Conservation (phyloP, 495 filamentous ascomycete species). For the Neurospora sp. region DNA sequence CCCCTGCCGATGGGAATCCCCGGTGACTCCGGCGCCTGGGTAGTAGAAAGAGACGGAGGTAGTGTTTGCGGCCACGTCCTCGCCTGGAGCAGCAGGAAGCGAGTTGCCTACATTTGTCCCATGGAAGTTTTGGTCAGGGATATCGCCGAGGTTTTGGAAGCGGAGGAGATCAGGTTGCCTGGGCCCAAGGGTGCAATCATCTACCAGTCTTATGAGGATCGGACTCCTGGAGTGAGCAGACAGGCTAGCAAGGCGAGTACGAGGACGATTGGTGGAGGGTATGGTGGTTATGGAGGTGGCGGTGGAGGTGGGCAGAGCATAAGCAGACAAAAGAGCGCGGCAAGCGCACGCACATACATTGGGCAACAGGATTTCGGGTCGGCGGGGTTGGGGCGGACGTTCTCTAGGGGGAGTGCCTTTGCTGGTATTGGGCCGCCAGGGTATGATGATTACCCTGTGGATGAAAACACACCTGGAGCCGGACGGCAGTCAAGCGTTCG, state of each 20-base stretch:
- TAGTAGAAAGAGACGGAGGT: slow-evolving; percentile 72
- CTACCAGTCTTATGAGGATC: neutral
- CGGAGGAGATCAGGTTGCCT: slow-evolving; percentile 42
- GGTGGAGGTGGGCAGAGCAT: neutral
- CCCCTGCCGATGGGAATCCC: slow-evolving; percentile 49
- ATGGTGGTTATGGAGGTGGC: neutral
- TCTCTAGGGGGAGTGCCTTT: neutral
- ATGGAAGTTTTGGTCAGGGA: slow-evolving; percentile 87
- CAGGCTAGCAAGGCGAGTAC: neutral
- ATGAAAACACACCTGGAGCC: neutral
- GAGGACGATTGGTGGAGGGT: neutral
- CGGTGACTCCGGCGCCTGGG: slow-evolving; percentile 89
- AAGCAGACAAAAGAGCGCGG: neutral
- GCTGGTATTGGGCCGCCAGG: neutral
- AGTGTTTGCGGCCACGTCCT: slow-evolving; percentile 82
- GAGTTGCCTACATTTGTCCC: slow-evolving; percentile 78
- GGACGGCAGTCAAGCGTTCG: neutral
- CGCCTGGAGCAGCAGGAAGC: slow-evolving; percentile 67
- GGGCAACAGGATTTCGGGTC: neutral
- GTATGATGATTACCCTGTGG: neutral
- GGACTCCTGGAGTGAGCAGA: neutral
- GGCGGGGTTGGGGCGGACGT: neutral
- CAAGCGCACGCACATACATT: neutral
- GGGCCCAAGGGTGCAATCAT: slow-evolving; percentile 24
- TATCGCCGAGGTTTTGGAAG: slow-evolving; percentile 65